Evolutionary conservation across 495 filamentous ascomycete species (phyloP).

Genomic region (Parathielavia appendiculata): DNA sequence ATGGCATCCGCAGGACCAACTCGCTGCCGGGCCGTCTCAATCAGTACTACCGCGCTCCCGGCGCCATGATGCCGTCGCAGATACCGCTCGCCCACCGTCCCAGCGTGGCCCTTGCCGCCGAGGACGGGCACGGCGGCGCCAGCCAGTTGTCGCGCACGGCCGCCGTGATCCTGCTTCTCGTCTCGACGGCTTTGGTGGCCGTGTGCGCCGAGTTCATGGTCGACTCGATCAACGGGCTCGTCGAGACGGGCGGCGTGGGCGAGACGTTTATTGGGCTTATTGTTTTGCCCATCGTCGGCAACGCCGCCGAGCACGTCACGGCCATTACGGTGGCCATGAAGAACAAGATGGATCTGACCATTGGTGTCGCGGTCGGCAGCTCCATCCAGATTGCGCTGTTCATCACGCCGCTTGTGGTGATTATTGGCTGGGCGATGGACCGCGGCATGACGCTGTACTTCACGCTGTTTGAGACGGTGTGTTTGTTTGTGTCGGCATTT

Average conservation of each 20-base stretch:
- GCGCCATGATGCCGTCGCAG: conserved; percentile 41
- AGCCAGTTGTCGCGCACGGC: conserved; percentile 61
- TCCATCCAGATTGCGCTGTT: conserved; percentile 81
- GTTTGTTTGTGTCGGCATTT: conserved; percentile 72
- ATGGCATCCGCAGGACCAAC: conserved; percentile 67
- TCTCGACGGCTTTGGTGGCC: conserved; percentile 71
- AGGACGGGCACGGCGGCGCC: conserved; percentile 36
- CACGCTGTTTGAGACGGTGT: conserved; percentile 78
- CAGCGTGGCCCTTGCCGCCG: conserved; percentile 30
- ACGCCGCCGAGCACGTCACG: conserved; percentile 83
- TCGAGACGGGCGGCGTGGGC: conserved; percentile 55
- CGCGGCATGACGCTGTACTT: conserved; percentile 80
- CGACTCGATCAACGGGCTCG: conserved; percentile 64
- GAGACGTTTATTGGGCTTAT: conserved; percentile 79
- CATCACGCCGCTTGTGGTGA: conserved; percentile 73
- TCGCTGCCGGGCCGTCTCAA: conserved; percentile 71
- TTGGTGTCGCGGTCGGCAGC: conserved; percentile 75
- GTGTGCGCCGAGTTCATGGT: conserved; percentile 81
- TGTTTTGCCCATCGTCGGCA: conserved; percentile 81
- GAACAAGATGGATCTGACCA: conserved; percentile 87
- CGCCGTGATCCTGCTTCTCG: conserved; percentile 64
- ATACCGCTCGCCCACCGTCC: conserved; percentile 33
- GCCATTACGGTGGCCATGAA: conserved; percentile 76
- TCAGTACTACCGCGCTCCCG: conserved; percentile 42
- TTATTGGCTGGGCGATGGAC: conserved; percentile 71